Evolutionary conservation across 2,329 filamentous ascomycete genomes (phyloP), one percentile per base, ranked within the genome.

Genomic region (Phyllosticta ampelicida): DNA sequence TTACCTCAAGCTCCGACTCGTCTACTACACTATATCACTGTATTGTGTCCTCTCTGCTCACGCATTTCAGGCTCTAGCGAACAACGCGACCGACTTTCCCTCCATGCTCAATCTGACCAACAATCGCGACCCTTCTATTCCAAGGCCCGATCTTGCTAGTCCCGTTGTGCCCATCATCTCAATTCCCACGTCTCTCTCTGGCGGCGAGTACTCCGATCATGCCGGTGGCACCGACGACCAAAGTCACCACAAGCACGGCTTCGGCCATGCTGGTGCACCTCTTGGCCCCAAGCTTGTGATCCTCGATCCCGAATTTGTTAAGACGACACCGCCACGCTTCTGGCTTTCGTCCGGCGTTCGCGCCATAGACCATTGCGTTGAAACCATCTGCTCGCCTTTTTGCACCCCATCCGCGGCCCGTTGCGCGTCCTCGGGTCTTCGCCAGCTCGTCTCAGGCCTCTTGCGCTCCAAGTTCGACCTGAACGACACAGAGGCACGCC

Each of bases 331-430:
- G 0, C 68, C 72, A 0, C 69, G 70, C 19, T 72, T 82, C 19
- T 86, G 81, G 82, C 69, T 84, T 1, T 79, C 77, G 50, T 82
- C 80, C 0, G 82, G 83, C 0, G 72, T 84, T 8, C 72, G 81
- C 9, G 75, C 78, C 0, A 74, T 84, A 19, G 56, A 84, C 62
- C 80, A 83, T 63, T 83, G 80, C 58, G 75, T 84, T 3, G 81
- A 84, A 66, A 77, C 77, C 1, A 65, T 80, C 4, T 81, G 77
- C 61, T 77, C 76, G 0, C 64, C 75, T 1, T 58, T 66, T 1
- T 66, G 65, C 9, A 73, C 69, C 1, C 49, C 62, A 0, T 64
- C 65, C n/a, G 44, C 55, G 0, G 75, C 78, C 9, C 64, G 66
- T 0, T 65, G 69, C 20, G 74, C 73, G 0, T 63, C 66, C 51